Conservation (phyloP, 805 yeast species). For the Wickerhamomyces silvicola region DNA sequence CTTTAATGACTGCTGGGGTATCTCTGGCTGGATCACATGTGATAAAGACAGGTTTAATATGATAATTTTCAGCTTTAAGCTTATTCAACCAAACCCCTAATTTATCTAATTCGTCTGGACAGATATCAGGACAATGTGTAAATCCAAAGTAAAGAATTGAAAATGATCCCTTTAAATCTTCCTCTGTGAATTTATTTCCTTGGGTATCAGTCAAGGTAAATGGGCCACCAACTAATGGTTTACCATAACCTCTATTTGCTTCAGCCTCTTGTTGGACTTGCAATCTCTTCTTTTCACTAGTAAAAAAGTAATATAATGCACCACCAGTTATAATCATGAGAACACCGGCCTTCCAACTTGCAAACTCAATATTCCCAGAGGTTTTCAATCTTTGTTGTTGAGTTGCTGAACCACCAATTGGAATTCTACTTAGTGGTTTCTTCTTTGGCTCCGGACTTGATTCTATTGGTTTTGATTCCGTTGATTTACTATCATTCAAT, state of each 20-base stretch:
- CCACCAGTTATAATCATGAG: conserved; percentile 66
- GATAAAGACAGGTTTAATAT: conserved; percentile 80
- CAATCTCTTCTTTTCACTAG: conserved; percentile 68
- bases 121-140: conserved; percentile 96
- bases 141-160: conserved; percentile 91
- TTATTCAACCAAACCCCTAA: conserved; percentile 61
- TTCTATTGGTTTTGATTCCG: conserved; percentile 6
- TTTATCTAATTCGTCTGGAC: conserved; percentile 96
- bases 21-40: conserved; percentile 98
- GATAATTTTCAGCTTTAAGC: conserved; percentile 51
- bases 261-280: conserved; percentile 75
- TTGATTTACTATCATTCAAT: conserved; percentile 11
- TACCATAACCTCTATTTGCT: conserved; percentile 81
- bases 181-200: conserved; percentile 69
- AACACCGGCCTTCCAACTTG: conserved; percentile 79
- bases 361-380: conserved; percentile 54
- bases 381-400: conserved; percentile 27
- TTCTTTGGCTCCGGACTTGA: conserved; percentile 19
- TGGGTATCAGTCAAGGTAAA: conserved; percentile 67
- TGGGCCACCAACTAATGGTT: conserved; percentile 89
- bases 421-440: conserved; percentile 75
- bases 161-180: conserved; percentile 72
- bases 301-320: conserved; percentile 63
- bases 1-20: conserved; percentile 75
- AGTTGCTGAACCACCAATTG: conserved; percentile 54